Percentiles rank a stretch among this genome's conserved stretches.
phyloP scores from a whole-genome alignment of 2,329 filamentous ascomycete species.

The Grosmannia clavigera region DNA sequence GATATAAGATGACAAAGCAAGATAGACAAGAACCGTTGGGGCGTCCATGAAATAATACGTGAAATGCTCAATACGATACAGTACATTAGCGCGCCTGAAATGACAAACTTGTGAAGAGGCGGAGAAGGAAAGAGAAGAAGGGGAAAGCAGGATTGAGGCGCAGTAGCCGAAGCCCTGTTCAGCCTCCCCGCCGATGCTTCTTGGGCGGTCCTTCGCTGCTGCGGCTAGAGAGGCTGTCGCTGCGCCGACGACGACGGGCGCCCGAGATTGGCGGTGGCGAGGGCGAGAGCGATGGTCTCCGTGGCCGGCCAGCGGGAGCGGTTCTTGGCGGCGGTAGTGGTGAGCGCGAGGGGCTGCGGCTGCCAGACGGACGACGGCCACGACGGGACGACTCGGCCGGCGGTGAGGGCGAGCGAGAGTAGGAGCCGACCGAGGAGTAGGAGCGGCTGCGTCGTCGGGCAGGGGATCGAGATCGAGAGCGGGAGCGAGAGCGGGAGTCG shows the following conservation, averaged over 20 bases:
- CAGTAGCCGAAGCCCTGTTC: no score
- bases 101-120: no score
- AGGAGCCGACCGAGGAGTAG: not conserved
- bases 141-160: not conserved
- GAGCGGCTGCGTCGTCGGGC: not conserved
- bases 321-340: not conserved
- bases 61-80: no score
- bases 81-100: no score
- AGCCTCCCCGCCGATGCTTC: constrained; percentile 11
- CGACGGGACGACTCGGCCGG: not conserved
- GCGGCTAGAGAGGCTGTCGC: constrained; percentile 10
- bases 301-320: not conserved
- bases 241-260: constrained; percentile 12
- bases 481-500: not conserved
- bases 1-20: not conserved
- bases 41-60: no score
- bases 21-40: no score
- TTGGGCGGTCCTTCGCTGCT: constrained; percentile 13
- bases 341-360: constrained; percentile 2
- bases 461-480: not conserved
- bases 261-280: not conserved
- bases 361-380: not conserved
- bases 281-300: not conserved
- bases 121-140: not conserved
- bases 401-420: not conserved